A percentile compares a stretch with the other conserved stretches of the same genome.
phyloP scores from a whole-genome alignment of 2,329 filamentous ascomycete genomes.

The Talaromyces sp. region DNA sequence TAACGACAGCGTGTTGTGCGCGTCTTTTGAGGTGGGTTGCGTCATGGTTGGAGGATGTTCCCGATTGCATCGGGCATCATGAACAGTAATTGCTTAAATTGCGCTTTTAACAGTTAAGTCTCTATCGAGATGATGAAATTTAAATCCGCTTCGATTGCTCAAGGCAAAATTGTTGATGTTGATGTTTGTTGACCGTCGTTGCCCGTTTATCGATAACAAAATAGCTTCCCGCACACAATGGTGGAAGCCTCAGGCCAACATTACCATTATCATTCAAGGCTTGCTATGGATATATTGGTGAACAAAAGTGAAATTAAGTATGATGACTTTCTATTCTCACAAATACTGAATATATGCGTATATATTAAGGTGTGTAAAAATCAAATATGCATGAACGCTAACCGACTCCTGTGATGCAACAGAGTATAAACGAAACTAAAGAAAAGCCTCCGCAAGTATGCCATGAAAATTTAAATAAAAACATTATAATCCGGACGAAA shows the following conservation, averaged over 20 bases:
- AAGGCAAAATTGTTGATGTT: slow-evolving; percentile 6
- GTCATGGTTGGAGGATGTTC: not conserved
- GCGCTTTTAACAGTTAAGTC: not conserved
- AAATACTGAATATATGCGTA: not conserved
- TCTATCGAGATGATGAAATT: not conserved
- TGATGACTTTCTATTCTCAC: not conserved
- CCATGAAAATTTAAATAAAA: not conserved
- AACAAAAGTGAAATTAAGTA: not conserved
- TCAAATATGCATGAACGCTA: slow-evolving; percentile 3
- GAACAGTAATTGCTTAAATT: not conserved
- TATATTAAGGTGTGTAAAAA: not conserved
- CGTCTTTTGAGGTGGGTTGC: not conserved
- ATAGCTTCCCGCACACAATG: not conserved
- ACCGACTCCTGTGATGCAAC: not conserved
- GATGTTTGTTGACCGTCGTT: slow-evolving; percentile 7
- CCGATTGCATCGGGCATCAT: not conserved
- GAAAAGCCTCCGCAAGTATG: not conserved
- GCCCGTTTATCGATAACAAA: slow-evolving; percentile 4
- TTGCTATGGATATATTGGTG: not conserved
- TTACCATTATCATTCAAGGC: not conserved
- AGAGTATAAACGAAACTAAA: not conserved
- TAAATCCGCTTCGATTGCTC: no score
- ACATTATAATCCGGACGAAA: slow-evolving; percentile 32
- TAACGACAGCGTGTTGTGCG: slow-evolving; percentile 2
- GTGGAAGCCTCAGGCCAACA: not conserved